A percentile compares a stretch with the other conserved stretches of the same genome.
These are phyloP conservation scores for Dalechampia spathulata DNA, from an alignment of 441 rosid genomes.

Conservation along the genomic window DNA sequence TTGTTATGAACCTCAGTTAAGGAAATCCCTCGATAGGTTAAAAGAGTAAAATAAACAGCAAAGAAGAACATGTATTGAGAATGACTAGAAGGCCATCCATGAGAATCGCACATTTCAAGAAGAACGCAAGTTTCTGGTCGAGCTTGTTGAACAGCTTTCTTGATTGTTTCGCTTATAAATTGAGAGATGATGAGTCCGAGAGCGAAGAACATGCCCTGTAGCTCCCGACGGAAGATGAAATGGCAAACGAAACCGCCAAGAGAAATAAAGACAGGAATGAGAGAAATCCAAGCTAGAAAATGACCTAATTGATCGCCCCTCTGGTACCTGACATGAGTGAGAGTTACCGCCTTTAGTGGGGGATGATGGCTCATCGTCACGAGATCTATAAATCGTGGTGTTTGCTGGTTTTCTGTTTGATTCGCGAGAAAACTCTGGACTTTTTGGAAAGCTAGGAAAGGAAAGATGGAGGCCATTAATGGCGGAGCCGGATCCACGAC, in stretches of 20 bases:
- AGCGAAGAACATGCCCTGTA: constrained; percentile 78
- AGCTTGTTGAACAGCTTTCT: constrained; percentile 66
- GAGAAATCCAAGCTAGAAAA: constrained; percentile 90
- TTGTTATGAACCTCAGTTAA: constrained; percentile 40
- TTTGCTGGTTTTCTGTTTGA: too few species aligned
- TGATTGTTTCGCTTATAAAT: constrained; percentile 62
- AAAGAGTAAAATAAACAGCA: constrained; percentile 48
- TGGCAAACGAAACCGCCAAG: constrained; percentile 86
- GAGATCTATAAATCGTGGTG: too few species aligned
- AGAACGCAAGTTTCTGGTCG: constrained; percentile 74
- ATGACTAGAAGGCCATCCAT: constrained; percentile 98
- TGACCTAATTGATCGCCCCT: constrained; percentile 72
- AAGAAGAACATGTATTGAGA: constrained; percentile 88
- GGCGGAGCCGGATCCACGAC: too few species aligned
- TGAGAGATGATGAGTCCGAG: constrained; percentile 74
- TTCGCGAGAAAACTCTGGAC: too few species aligned
- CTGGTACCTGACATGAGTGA: constrained; percentile 77
- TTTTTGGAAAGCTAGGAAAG: too few species aligned
- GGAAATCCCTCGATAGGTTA: constrained; percentile 51
- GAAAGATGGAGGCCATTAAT: too few species aligned
- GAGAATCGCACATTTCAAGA: constrained; percentile 90
- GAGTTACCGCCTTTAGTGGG: constrained; percentile 63
- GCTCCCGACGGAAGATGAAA: constrained; percentile 86
- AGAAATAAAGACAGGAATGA: constrained; percentile 76
- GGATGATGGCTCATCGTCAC: constrained; percentile 12